Conservation (phyloP, 106 monocot species). For the Platanthera zijinensis region DNA sequence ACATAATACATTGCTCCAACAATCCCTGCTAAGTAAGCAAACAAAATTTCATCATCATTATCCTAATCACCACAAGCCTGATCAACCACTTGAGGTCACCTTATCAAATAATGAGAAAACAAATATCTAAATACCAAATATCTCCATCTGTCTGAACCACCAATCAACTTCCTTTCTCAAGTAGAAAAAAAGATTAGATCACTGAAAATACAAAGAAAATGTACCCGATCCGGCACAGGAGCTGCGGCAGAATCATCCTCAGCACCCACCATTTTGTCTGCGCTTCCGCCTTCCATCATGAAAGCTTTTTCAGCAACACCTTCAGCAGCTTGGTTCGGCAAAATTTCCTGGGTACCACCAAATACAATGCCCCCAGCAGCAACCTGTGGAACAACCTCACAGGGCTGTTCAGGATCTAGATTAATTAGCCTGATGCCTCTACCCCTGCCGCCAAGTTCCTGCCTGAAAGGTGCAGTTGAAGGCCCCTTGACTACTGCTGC, state of each 20-base stretch:
- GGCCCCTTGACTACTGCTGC: constrained; percentile 54
- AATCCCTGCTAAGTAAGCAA: too few species aligned
- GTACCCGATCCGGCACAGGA: constrained; percentile 88
- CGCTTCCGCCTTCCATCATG: constrained; percentile 75
- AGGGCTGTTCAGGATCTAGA: constrained; percentile 74
- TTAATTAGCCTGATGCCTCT: constrained; percentile 60
- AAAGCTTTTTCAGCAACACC: constrained; percentile 41
- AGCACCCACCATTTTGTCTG: constrained; percentile 54
- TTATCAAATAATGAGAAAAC: background rate
- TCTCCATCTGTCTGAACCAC: background rate
- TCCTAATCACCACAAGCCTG: background rate
- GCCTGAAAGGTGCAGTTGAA: constrained; percentile 35
- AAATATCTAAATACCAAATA: background rate
- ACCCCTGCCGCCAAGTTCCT: constrained; percentile 54
- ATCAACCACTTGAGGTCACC: background rate
- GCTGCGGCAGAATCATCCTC: constrained; percentile 69
- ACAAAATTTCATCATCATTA: background rate
- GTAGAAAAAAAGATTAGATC: background rate
- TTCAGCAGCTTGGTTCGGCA: constrained; percentile 45
- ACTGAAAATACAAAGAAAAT: background rate
- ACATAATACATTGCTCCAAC: background rate
- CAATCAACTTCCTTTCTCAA: background rate
- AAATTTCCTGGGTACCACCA: constrained; percentile 39
- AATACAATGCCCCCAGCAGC: constrained; percentile 34
- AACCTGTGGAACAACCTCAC: constrained; percentile 42